phyloP scores from a whole-genome alignment of 129 eudicot species.

The Heracleum sosnowskyi region DNA sequence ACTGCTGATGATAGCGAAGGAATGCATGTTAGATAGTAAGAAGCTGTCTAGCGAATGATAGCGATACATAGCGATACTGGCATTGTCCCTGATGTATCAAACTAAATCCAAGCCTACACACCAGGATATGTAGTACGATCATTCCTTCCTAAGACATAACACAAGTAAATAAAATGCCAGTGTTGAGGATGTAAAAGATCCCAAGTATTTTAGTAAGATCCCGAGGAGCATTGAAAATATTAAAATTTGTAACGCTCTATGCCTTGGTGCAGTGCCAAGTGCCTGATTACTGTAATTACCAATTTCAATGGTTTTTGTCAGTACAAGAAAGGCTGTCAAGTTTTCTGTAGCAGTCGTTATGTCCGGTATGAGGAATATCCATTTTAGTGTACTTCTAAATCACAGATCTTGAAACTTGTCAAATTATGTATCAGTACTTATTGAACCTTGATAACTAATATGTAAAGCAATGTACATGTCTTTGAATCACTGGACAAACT shows the following conservation, averaged over 20 bases:
- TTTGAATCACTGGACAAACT: neutral
- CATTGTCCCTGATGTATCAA: no score
- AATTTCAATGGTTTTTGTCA: constrained; percentile 36
- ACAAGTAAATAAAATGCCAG: constrained; percentile 32
- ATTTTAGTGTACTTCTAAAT: constrained; percentile 49
- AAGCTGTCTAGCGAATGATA: no score
- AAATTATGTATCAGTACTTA: constrained; percentile 18
- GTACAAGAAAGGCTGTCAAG: constrained; percentile 52
- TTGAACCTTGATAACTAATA: constrained; percentile 11
- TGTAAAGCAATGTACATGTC: neutral
- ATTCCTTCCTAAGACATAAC: constrained; percentile 35
- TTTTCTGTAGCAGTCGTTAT: constrained; percentile 57
- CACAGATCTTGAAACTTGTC: constrained; percentile 16
- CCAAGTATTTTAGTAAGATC: constrained; percentile 31
- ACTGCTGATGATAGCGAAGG: no score
- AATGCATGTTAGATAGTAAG: no score
- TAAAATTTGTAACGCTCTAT: constrained; percentile 41
- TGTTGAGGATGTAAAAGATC: constrained; percentile 42
- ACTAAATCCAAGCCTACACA: no score
- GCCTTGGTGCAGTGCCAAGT: constrained; percentile 72
- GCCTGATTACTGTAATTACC: constrained; percentile 46
- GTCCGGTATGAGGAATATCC: constrained; percentile 53
- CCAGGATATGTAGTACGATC: no score
- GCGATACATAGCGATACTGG: no score
- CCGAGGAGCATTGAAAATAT: constrained; percentile 40